phyloP scores from a whole-genome alignment of 2,329 filamentous ascomycete species.

The Uncinocarpus reesii region DNA sequence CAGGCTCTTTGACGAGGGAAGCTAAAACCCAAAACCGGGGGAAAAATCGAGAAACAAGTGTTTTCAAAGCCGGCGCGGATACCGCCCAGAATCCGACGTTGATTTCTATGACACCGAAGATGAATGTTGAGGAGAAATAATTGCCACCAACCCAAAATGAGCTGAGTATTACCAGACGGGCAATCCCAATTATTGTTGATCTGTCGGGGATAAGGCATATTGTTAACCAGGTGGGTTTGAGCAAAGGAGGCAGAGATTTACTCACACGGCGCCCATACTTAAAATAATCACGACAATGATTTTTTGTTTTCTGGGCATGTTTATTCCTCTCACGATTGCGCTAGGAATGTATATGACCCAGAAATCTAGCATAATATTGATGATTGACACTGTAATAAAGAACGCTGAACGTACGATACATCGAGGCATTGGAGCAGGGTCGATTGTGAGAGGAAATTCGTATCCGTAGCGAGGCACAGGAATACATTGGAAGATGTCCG shows the following conservation, averaged over 20 bases:
- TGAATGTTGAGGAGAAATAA: conserved; percentile 7
- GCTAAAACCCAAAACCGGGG: conserved; percentile 9
- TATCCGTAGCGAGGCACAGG: conserved; percentile 30
- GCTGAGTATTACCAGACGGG: neutral
- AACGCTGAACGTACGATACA: conserved; percentile 28
- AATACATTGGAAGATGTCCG: conserved; percentile 35
- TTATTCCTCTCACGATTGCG: conserved; percentile 14
- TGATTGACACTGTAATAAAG: conserved; percentile 29
- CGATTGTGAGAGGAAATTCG: conserved; percentile 16
- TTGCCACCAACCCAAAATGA: neutral
- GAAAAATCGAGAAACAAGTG: conserved; percentile 11
- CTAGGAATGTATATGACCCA: conserved; percentile 22
- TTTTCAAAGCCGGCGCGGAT: conserved; percentile 12
- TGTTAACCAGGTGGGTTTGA: neutral
- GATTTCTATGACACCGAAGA: conserved; percentile 11
- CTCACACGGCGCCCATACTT: conserved; percentile 12
- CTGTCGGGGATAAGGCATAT: neutral
- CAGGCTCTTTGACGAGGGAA: neutral
- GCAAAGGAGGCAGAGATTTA: neutral
- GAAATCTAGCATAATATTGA: conserved; percentile 37
- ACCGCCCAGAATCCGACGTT: conserved; percentile 14
- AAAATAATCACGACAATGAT: conserved; percentile 12
- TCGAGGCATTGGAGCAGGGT: neutral
- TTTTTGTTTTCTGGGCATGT: conserved; percentile 15
- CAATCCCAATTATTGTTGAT: conserved; percentile 6